Percentiles rank a stretch among this genome's conserved stretches.
Conservation (phyloP, 257 asterid genomes). For the Fraxinus cuspidata region DNA sequence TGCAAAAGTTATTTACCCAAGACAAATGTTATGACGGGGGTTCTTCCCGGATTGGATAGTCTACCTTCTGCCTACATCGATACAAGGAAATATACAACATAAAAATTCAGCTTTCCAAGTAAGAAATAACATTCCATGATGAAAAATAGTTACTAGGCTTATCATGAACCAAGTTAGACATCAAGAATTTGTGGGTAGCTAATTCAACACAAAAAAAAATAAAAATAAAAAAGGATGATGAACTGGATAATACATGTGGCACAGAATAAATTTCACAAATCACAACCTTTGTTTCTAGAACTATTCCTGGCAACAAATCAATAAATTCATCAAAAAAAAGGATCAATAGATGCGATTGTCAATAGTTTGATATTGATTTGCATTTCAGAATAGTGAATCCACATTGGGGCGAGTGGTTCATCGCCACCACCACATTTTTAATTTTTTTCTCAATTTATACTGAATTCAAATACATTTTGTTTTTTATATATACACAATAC, state of each 20-base stretch:
- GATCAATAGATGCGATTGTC: background rate
- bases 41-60: slow-evolving; percentile 43
- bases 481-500: no score
- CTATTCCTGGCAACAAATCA: background rate
- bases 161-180: slow-evolving; percentile 4
- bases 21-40: slow-evolving; percentile 76
- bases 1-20: slow-evolving; percentile 60
- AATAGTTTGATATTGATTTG: background rate
- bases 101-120: background rate
- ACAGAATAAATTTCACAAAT: slow-evolving; percentile 9
- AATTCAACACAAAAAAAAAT: background rate
- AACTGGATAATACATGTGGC: slow-evolving; percentile 20
- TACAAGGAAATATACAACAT: slow-evolving; percentile 25
- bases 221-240: background rate
- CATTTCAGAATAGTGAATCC: background rate
- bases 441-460: no score
- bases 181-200: slow-evolving; percentile 1
- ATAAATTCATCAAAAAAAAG: background rate
- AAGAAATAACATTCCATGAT: slow-evolving; percentile 10
- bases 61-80: slow-evolving; percentile 63
- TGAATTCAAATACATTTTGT: no score
- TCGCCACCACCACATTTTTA: no score
- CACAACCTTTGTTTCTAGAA: slow-evolving; percentile 15
- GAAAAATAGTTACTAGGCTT: slow-evolving; percentile 2
- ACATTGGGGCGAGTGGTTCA: no score